These are phyloP conservation scores for Inga oerstediana DNA, from an alignment of 306 rosid species.

Conservation along the genomic window DNA sequence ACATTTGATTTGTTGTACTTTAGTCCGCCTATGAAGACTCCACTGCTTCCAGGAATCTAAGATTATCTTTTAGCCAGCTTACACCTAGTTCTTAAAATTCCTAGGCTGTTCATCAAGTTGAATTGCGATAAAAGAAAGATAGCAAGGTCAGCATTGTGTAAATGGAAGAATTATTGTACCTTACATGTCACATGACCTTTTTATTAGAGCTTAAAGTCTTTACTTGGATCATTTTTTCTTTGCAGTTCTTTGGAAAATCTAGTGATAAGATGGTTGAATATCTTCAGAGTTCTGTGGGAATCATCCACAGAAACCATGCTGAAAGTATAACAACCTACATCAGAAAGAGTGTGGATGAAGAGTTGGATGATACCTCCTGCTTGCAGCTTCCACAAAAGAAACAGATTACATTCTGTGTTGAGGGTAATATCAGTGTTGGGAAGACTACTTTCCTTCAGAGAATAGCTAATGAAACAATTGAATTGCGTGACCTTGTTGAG, in stretches of 20 bases:
- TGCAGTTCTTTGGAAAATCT: conserved; percentile 91
- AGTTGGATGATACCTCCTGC: conserved; percentile 56
- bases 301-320: conserved; percentile 93
- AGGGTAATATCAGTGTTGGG: conserved; percentile 96
- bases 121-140: not conserved
- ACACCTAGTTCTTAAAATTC: too few species aligned
- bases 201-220: not conserved
- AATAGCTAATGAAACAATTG: conserved; percentile 87
- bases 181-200: not conserved
- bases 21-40: not conserved
- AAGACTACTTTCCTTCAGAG: conserved; percentile 93
- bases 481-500: conserved; percentile 92
- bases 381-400: conserved; percentile 55
- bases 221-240: conserved; percentile 7
- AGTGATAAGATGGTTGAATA: conserved; percentile 89
- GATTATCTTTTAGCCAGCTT: too few species aligned
- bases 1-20: not conserved
- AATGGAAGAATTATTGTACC: conserved; percentile 4
- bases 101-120: too few species aligned
- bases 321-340: conserved; percentile 88
- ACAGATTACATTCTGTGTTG: conserved; percentile 89
- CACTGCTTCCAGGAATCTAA: too few species aligned
- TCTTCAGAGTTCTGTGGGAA: conserved; percentile 89
- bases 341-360: conserved; percentile 86
- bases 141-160: not conserved